Base-by-base conservation (phyloP, 164 flowering plant species). In the Umbellularia californica region DNA sequence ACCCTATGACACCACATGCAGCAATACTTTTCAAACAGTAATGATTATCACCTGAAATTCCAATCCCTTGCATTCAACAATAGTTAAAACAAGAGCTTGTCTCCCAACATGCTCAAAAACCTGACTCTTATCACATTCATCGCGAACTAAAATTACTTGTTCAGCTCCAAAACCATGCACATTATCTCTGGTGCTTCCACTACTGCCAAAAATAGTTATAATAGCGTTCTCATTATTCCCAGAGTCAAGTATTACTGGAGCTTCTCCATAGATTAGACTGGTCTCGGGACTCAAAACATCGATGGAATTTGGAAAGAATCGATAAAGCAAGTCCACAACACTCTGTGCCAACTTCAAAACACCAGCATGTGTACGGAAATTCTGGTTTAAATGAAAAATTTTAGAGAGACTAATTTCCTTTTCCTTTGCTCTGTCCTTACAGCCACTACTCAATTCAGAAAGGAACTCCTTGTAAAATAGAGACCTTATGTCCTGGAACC, bases 141-240 rank as follows among this genome's bases (percentile, higher is more conserved):
- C 93, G 25, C 98, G 84, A 2, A 93, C 98, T 74, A 93, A 79
- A 30, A 93, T 93, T 0, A 91, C 98, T 74, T 93, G 97, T 73
- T 93, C 92, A 11, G 96, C 94, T 70, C 97, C 97, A 77, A 90
- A 90, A 2, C 92, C 94, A 65, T 82, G 80, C 7, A 84, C 70
- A 25, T 63, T 79, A 11, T 75, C 70, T 55, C 79, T 71, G 52
- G 25, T 62, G 72, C 58, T 81, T 62, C 81, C 83, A 74, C 74
- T 75, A 41, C 81, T 83, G 3, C 90, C 90, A 81, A 92, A 92
- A 30, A 92, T 88, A 12, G 84, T 85, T 27, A 83, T 63, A 12
- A 92, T 82, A 4, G 87, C 89, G 77, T 89, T 88, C 50, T 86
- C 90, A 78, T 84, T 83, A 69, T 83, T 79, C 1, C 83, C 90